Conservation (phyloP, 305 asterid species). For the Fraxinus paxiana region DNA sequence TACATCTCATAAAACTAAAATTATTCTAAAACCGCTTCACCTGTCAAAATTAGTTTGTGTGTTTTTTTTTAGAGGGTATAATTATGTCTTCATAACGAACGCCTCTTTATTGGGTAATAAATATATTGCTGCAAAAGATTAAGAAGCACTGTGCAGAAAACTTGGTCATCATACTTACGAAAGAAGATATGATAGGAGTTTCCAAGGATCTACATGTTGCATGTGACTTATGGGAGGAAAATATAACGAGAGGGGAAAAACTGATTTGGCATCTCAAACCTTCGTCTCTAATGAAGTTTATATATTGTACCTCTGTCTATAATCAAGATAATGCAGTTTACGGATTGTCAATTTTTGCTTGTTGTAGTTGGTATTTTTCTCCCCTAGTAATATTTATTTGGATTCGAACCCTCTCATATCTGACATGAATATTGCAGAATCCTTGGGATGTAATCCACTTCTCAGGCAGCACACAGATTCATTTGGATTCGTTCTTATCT, state of each 20-base stretch:
- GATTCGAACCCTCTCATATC: constrained; percentile 8
- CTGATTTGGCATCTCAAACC: neutral
- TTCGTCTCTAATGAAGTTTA: neutral
- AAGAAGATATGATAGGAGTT: neutral
- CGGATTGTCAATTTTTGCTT: neutral
- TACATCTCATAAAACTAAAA: neutral
- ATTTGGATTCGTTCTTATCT: constrained; percentile 82
- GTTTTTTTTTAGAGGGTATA: neutral
- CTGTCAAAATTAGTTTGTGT: neutral
- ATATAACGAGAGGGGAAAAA: neutral
- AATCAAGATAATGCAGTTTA: neutral
- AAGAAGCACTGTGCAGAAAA: neutral
- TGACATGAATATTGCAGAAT: constrained; percentile 57
- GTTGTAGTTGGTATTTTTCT: constrained; percentile 21
- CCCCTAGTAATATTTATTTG: constrained; percentile 6
- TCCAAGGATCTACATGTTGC: neutral
- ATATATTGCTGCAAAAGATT: neutral
- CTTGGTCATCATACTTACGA: neutral
- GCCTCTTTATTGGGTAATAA: neutral
- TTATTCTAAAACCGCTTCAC: neutral
- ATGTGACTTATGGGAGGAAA: neutral
- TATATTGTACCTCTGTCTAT: neutral
- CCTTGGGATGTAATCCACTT: constrained; percentile 91
- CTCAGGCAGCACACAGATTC: constrained; percentile 66
- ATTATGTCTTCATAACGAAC: neutral